Evolutionary conservation across 148 eudicot species (phyloP), one percentile per base, ranked within the genome.

Genomic region (Hydrangea macrophylla): DNA sequence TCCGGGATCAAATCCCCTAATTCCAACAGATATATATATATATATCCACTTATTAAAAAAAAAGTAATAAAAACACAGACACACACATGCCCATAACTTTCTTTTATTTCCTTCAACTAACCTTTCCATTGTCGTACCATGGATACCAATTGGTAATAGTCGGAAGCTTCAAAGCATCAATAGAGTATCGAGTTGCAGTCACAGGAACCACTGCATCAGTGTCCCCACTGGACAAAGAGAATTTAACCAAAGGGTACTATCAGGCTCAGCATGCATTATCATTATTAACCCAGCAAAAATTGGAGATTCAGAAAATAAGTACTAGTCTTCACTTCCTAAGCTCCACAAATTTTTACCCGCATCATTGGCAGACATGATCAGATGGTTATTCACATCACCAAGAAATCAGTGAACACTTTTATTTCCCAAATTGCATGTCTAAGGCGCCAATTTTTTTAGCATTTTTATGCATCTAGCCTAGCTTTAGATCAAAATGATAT

Each of bases 41-140:
- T n/a, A n/a, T n/a, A n/a, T n/a, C n/a, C n/a, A n/a, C n/a, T n/a
- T n/a, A n/a, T n/a, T n/a, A n/a, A n/a, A n/a, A n/a, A n/a, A n/a
- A n/a, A n/a, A n/a, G n/a, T n/a, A n/a, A n/a, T n/a, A n/a, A n/a
- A n/a, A n/a, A n/a, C n/a, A n/a, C n/a, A n/a, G n/a, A n/a, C n/a
- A n/a, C n/a, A n/a, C n/a, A n/a, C n/a, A n/a, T n/a, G n/a, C n/a
- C n/a, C n/a, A n/a, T n/a, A n/a, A n/a, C n/a, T n/a, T n/a, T n/a
- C n/a, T n/a, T n/a, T 3, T 28, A 23, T 37, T 18, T 31, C 6
- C 24, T 25, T 60, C 37, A 33, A 78, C 87, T 82, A 8, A 92
- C 98, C 96, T 82, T 86, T 76, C 82, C 79, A 48, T 80, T 83
- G 80, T 88, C 96, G 60, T 88, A 86, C 98, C 98, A 93, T 51